These are phyloP conservation scores for Russula foetens DNA, from an alignment of 768 basidiomycete genomes.

Conservation along the genomic window DNA sequence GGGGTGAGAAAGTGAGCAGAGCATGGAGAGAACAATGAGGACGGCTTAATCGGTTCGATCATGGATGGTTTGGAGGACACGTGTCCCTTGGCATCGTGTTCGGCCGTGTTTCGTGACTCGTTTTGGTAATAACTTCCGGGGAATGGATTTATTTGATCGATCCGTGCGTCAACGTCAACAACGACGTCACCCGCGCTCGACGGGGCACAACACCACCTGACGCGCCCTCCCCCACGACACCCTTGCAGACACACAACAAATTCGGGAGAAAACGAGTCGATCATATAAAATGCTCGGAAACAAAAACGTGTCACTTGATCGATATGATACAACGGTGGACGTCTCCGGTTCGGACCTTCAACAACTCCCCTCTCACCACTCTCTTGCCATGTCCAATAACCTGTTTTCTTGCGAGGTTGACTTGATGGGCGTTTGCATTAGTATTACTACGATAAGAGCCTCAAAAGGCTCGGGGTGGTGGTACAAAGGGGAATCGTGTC, in stretches of 20 bases:
- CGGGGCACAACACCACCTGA: no score
- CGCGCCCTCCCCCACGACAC: not conserved
- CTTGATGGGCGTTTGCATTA: slow-evolving; percentile 5
- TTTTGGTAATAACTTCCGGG: not conserved
- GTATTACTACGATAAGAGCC: slow-evolving; percentile 6
- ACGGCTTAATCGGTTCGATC: slow-evolving; percentile 5
- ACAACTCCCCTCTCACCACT: not conserved
- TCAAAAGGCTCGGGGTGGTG: slow-evolving; percentile 2
- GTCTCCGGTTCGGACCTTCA: not conserved
- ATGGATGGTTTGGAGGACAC: not conserved
- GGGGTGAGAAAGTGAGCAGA: slow-evolving; percentile 28
- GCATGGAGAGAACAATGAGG: not conserved
- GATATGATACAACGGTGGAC: slow-evolving; percentile 12
- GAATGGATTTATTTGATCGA: slow-evolving; percentile 1
- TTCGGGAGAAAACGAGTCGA: not conserved
- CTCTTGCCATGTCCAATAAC: not conserved
- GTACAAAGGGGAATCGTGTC: slow-evolving; percentile 18
- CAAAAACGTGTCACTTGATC: slow-evolving; percentile 6
- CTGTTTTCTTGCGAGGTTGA: not conserved
- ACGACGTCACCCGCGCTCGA: slow-evolving; percentile 5
- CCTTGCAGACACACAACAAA: not conserved
- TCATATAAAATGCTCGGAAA: not conserved
- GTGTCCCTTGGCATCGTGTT: not conserved
- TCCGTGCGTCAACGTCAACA: slow-evolving; percentile 1
- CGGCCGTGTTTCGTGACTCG: not conserved